A percentile compares a stretch with the other conserved stretches of the same genome.
phyloP scores from a whole-genome alignment of 148 eudicot genomes.

The Pouteria glomerata region DNA sequence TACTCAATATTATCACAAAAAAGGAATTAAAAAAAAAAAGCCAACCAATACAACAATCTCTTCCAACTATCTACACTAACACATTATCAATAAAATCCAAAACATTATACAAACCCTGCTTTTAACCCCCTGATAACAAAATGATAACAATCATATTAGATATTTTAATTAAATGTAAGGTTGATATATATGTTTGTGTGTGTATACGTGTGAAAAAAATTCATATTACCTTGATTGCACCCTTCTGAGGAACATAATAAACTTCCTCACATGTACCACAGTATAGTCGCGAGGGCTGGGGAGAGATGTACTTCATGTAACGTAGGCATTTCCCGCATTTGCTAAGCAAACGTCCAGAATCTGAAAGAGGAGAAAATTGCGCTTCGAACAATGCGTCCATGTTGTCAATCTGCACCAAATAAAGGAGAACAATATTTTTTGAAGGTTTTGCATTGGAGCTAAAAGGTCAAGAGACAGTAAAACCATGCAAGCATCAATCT shows the following conservation, averaged over 20 bases:
- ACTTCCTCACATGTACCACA: constrained; percentile 92
- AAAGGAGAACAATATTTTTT: background rate
- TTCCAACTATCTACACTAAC: no score
- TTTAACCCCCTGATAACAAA: no score
- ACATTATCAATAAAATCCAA: no score
- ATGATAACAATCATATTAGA: background rate
- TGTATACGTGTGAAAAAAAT: background rate
- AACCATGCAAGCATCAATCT: background rate
- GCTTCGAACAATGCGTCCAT: constrained; percentile 98
- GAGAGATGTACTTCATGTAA: constrained; percentile 79
- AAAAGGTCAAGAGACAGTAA: background rate
- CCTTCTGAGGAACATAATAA: constrained; percentile 89
- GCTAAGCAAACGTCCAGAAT: constrained; percentile 76
- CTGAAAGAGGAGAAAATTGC: constrained; percentile 92
- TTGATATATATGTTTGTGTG: background rate
- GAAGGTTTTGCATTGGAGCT: background rate
- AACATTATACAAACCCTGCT: no score
- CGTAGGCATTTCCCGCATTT: constrained; percentile 93
- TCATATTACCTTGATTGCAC: constrained; percentile 64
- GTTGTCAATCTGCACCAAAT: constrained; percentile 73
- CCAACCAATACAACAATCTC: no score
- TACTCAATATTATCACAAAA: no score
- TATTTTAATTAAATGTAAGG: background rate
- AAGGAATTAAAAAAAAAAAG: no score
- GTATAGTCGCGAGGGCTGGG: constrained; percentile 73